Evolutionary conservation across 2,329 filamentous ascomycete genomes (phyloP).

Genomic region (Apiospora saccharicola): DNA sequence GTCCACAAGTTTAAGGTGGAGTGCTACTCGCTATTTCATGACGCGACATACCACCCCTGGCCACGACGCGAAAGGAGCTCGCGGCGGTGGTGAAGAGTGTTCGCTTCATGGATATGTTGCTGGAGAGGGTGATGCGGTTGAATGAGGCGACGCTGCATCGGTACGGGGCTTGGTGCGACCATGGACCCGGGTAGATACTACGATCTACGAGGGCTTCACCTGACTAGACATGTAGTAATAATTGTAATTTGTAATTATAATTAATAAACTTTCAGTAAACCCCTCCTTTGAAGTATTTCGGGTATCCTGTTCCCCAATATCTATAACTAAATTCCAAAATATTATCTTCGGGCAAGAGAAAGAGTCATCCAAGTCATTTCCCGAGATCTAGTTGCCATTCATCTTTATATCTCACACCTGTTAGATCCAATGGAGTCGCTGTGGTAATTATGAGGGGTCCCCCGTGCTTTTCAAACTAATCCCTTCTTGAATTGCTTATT

Average conservation of each 20-base stretch:
- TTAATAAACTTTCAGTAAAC: too few relatives aligned
- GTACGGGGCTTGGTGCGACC: neutral
- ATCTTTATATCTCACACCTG: too few relatives aligned
- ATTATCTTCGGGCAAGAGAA: too few relatives aligned
- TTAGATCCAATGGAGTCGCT: too few relatives aligned
- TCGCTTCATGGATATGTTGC: neutral
- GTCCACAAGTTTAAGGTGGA: neutral
- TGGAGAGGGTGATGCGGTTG: neutral
- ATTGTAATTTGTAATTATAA: neutral
- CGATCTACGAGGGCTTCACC: accelerated
- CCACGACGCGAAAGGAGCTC: neutral
- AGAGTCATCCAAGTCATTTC: too few relatives aligned
- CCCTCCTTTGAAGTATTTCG: too few relatives aligned
- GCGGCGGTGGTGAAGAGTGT: neutral
- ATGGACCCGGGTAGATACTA: neutral
- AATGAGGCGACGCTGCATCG: neutral
- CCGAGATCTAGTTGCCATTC: too few relatives aligned
- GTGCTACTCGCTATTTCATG: neutral
- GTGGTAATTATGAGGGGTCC: too few relatives aligned
- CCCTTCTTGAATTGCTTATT: too few relatives aligned
- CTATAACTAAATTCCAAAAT: too few relatives aligned
- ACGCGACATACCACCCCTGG: neutral
- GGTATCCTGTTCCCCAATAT: too few relatives aligned
- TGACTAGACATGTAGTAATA: neutral
- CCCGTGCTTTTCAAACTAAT: too few relatives aligned